These are phyloP conservation scores for Dictyostelium intermedium DNA, from an alignment of 78 protist species.

Conservation along the genomic window DNA sequence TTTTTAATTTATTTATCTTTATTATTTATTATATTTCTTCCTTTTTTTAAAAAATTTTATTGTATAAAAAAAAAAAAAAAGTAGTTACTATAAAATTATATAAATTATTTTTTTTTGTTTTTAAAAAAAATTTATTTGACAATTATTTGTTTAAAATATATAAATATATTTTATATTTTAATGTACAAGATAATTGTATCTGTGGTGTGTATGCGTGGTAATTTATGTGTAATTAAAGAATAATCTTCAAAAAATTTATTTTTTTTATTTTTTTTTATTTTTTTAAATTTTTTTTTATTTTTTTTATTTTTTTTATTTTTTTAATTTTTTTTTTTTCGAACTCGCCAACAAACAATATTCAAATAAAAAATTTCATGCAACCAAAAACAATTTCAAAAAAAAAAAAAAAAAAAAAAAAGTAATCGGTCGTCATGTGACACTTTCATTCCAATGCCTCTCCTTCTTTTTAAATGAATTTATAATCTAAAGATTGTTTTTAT, in stretches of 20 bases:
- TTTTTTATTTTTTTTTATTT: too few relatives aligned
- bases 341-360: neutral
- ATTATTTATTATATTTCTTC: too few relatives aligned
- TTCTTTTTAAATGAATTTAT: too few relatives aligned
- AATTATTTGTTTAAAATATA: neutral
- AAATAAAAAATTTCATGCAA: neutral
- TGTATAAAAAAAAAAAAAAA: neutral
- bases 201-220: neutral
- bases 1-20: neutral
- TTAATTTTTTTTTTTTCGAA: neutral
- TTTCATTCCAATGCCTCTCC: neutral
- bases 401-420: neutral
- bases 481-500: too few relatives aligned
- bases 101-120: too few relatives aligned
- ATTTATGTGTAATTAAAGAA: neutral
- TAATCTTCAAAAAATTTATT: neutral
- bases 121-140: too few relatives aligned
- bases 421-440: neutral
- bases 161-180: neutral
- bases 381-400: neutral
- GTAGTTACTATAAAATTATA: neutral
- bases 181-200: neutral
- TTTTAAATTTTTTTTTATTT: too few relatives aligned
- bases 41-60: neutral
- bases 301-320: too few relatives aligned